Conservation (phyloP, 495 filamentous ascomycete genomes). For the Amniculicola lignicola region DNA sequence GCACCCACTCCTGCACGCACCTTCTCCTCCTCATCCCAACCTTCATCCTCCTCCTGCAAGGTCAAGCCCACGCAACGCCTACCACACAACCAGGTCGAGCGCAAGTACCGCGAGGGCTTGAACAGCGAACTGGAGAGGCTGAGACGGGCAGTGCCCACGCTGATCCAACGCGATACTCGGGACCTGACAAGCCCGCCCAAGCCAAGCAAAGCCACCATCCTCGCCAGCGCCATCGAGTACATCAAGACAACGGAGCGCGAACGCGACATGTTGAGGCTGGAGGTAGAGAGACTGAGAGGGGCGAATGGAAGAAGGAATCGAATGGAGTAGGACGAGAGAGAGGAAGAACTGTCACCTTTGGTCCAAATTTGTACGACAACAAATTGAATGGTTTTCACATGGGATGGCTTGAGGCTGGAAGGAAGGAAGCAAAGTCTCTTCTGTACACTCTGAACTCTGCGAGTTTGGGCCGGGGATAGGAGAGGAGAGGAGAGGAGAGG, state of each 20-base stretch:
- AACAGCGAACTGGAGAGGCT: slow-evolving; percentile 35
- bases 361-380: too few species aligned
- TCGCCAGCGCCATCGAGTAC: slow-evolving; percentile 34
- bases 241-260: slow-evolving; percentile 32
- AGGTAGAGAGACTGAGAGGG: slow-evolving; percentile 25
- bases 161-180: slow-evolving; percentile 25
- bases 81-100: slow-evolving; percentile 38
- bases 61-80: slow-evolving; percentile 12
- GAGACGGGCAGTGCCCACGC: slow-evolving; percentile 28
- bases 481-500: too few species aligned
- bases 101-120: slow-evolving; percentile 35
- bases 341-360: too few species aligned
- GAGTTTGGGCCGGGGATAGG: too few species aligned
- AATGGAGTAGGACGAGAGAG: too few species aligned
- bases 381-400: too few species aligned
- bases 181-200: slow-evolving; percentile 24
- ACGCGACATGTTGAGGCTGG: slow-evolving; percentile 14
- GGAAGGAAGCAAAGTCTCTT: too few species aligned
- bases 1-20: slow-evolving; percentile 17
- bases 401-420: too few species aligned
- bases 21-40: slow-evolving; percentile 7
- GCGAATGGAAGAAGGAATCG: too few species aligned
- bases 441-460: too few species aligned
- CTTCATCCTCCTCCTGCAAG: slow-evolving; percentile 2
- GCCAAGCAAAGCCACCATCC: slow-evolving; percentile 34